Conservation (phyloP, 345 rosid species). For the Linum trigynum region DNA sequence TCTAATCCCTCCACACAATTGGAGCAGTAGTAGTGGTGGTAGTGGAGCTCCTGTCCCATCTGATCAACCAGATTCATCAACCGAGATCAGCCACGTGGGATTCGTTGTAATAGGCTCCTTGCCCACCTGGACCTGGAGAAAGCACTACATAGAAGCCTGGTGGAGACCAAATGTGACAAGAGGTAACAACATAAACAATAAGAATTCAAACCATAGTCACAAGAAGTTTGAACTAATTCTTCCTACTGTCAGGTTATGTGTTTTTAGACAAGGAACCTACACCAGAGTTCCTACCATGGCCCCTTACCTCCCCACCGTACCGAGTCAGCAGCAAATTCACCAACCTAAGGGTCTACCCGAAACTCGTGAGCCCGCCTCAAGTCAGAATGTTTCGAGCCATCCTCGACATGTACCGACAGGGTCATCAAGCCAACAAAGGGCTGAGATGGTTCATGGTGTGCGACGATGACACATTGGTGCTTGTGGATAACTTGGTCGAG, state of each 20-base stretch:
- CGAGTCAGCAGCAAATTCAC: slow-evolving; percentile 7
- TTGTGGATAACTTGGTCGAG: slow-evolving; percentile 43
- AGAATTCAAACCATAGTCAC: too few relatives aligned
- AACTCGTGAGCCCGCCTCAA: slow-evolving; percentile 6
- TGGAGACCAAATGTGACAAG: slow-evolving; percentile 19
- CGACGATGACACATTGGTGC: slow-evolving; percentile 48
- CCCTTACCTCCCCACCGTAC: slow-evolving; percentile 16
- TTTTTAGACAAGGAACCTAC: slow-evolving; percentile 15
- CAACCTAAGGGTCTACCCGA: slow-evolving; percentile 8
- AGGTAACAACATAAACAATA: neutral
- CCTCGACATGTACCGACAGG: slow-evolving; percentile 13
- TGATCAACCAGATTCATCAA: neutral
- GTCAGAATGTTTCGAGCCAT: slow-evolving; percentile 17
- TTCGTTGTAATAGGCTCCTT: slow-evolving; percentile 12
- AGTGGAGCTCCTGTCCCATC: neutral
- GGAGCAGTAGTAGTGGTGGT: neutral
- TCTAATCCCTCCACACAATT: slow-evolving; percentile 1
- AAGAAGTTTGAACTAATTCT: neutral
- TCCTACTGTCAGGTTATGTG: neutral
- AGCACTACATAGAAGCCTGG: slow-evolving; percentile 11
- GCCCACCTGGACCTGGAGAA: slow-evolving; percentile 10
- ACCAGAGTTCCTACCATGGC: slow-evolving; percentile 16
- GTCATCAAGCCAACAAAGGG: slow-evolving; percentile 1
- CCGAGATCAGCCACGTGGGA: slow-evolving; percentile 16
- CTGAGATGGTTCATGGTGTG: slow-evolving; percentile 49